Base-by-base conservation (phyloP, 202 grass and related monocot species). In the Digitaria exilis region DNA sequence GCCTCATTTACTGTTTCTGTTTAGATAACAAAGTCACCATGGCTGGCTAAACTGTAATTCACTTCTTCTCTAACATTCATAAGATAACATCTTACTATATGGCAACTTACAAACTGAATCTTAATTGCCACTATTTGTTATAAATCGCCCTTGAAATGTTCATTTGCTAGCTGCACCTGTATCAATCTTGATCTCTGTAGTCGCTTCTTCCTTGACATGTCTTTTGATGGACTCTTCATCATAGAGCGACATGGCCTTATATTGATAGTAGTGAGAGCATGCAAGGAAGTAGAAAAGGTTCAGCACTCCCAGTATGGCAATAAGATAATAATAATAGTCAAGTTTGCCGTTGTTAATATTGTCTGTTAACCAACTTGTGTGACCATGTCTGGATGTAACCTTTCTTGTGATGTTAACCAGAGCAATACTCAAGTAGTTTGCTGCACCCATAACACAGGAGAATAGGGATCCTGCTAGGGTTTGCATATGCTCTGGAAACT, bases 401-500 rank as follows among this genome's bases (percentile, higher is more conserved):
- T 81, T 91, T 69, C 68, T 83, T 11, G 84, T 86, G 59, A 85
- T 85, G 77, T 44, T 82, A 35, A 61, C 71, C 46, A 97, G 51
- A 5, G 73, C 75, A 52, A 82, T 89, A 75, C 84, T 91, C 35
- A 97, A 49, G 39, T 97, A 97, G 86, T 71, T 93, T 37, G 88
- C 86, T 43, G 59, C 84, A 31, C 82, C 88, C 44, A 84, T 32
- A 64, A 65, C 80, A 29, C 65, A 83, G 55, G 73, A 91, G 42
- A 91, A 93, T 31, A 97, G 73, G 1, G 92, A 83, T 70, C 79
- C 87, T 62, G 86, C 92, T 59, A 94, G 30, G 18, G 92, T 71
- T 69, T 85, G 86, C 90, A 94, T 93, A 60, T 94, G 88, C 43
- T 97, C 90, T 14, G 90, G 95, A 57, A 97, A 93, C 84, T 97